Base-by-base conservation (phyloP, 2,329 filamentous ascomycete species). In the Colletotrichum musae region DNA sequence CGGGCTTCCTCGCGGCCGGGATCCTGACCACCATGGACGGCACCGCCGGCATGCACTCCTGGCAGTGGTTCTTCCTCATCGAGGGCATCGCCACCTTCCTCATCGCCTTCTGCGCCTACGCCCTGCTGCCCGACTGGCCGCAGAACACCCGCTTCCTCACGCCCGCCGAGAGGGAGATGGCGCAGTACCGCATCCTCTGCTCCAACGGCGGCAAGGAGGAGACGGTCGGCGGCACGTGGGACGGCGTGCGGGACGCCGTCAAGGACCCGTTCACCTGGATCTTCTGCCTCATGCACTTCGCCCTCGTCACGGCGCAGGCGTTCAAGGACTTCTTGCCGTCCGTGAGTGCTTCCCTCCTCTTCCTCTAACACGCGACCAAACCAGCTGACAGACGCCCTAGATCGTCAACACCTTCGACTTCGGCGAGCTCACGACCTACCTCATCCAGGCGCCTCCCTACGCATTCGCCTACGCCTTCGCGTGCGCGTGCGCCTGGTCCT, bases 1-100 rank as follows among this genome's bases (percentile, higher is more conserved):
- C 83, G 0, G 82, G 81, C 4, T 79, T 85, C 41, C 76, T 85
- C 28, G 81, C 82, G 21, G 82, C 82, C 10, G 83, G 80, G 7
- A 81, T 85, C 21, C 75, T 85, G 9, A 79, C 79, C 43, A 81
- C 81, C 69, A 82, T 86, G 78, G 79, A 83, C 12, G 77, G 79
- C 13, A 74, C 79, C 26, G 70, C 75, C 13, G 79, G 79, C 15
- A 75, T 84, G 32, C 75, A 78, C 26, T 77, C 80, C 0, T 83
- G 81, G 83, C 79, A 84, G 21, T 85, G 83, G 83, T 82, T 85
- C 48, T 83, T 85, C 68, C 78, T 84, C 69, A 80, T 84, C 36
- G 81, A 83, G 65, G 81, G 79, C 2, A 72, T 78, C 12, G 75
- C 76, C 9, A 79, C 78, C 13, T 78, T 82, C 60, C 50, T 77